A percentile compares a stretch with the other conserved stretches of the same genome.
Conservation (phyloP, 2,329 filamentous ascomycete species). For the Thielaviopsis populi region DNA sequence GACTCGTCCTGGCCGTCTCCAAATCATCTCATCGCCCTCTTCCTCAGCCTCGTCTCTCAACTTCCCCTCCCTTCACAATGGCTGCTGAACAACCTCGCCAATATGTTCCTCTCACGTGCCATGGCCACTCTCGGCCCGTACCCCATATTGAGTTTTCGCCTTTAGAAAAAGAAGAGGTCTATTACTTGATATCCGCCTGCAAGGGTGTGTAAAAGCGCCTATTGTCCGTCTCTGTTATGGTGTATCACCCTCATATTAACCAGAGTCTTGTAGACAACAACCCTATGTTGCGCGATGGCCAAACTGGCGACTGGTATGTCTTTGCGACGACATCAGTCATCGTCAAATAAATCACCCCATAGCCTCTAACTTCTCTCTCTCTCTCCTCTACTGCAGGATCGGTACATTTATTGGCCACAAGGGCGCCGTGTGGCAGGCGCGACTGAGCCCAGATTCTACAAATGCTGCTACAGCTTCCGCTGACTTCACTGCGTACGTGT, state of each 20-base stretch:
- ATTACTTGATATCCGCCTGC: constrained; percentile 86
- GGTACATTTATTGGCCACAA: constrained; percentile 97
- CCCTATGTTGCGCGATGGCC: constrained; percentile 91
- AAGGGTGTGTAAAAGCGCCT: constrained; percentile 45
- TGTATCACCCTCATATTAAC: neutral
- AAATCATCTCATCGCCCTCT: neutral
- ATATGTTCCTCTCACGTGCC: constrained; percentile 82
- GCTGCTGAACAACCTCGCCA: constrained; percentile 29
- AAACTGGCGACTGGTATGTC: constrained; percentile 77
- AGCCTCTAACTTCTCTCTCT: neutral
- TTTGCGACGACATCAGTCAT: neutral
- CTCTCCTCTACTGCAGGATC: constrained; percentile 49
- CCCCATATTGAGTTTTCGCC: constrained; percentile 84
- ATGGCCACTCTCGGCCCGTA: constrained; percentile 84
- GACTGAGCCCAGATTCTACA: constrained; percentile 73
- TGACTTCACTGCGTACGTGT: constrained; percentile 76
- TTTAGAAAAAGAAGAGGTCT: constrained; percentile 65
- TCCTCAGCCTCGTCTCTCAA: neutral
- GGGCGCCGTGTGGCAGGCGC: constrained; percentile 91
- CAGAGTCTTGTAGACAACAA: constrained; percentile 58
- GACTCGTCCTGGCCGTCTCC: neutral
- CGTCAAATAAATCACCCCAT: no score
- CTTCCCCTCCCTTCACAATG: constrained; percentile 6
- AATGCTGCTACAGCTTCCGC: constrained; percentile 87
- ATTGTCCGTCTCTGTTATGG: constrained; percentile 9